Base-by-base conservation (phyloP, 331 rosid genomes). In the Rosa hybrid region DNA sequence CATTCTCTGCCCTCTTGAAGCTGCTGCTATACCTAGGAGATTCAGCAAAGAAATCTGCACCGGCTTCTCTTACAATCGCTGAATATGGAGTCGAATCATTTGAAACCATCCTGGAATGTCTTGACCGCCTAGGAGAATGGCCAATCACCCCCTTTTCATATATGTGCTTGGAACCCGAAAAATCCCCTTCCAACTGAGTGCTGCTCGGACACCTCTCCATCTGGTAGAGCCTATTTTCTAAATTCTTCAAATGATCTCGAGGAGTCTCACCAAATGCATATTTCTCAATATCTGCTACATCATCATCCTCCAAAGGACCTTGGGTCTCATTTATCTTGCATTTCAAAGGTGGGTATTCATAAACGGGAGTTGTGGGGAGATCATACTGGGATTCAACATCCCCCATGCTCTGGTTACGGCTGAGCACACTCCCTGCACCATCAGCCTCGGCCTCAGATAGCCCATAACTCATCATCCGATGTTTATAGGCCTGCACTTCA, bases 191-290 rank as follows among this genome's bases (percentile, higher is more conserved):
- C 76, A 86, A 62, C 57, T 89, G 94, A 81, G 80, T 86, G 74
- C 80, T 82, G 68, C 94, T 86, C 3, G 96, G 95, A 85, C 80
- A 82, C 81, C 86, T 83, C 87, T 96, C 98, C 93, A 93, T 88
- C 76, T 87, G 96, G 78, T 81, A 72, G 75, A 96, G 92, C 89
- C 96, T 89, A 81, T 69, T 90, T 83, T 90, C 98, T 80, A 96
- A 79, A 70, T 80, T 92, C 85, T 79, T 89, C 87, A 93, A 84
- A 7, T 84, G 91, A 70, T 89, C 94, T 44, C 59, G 81, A 12
- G 99, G 99, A 80, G 94, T 91, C 86, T 96, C 99, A 8, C 92
- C 97, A 83, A 90, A 96, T 1, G 87, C 90, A 83, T 96, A 91
- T 81, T 96, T 96, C 80, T 96, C 97, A 74, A 93, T 77, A 77